Base-by-base conservation (phyloP, 306 rosid species). In the Amphicarpaea edgeworthii region DNA sequence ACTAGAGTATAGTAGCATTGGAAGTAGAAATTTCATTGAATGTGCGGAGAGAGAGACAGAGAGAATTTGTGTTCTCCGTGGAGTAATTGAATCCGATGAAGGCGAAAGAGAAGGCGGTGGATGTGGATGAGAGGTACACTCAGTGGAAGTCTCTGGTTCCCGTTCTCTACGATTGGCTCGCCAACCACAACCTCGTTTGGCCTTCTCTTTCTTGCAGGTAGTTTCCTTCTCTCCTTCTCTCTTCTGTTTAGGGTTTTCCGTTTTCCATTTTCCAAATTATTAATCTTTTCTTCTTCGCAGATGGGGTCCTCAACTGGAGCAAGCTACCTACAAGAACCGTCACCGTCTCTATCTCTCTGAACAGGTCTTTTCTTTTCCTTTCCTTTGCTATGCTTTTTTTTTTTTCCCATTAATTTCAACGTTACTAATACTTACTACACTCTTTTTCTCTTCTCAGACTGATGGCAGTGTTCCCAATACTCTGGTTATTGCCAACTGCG, bases 201-300 rank as follows among this genome's bases (percentile, higher is more conserved):
- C 99, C 97, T 34, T 90, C 99, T 16, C 97, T 89, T 50, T 95
- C 99, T 38, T 90, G 97, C 91, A 85, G 97, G 96, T 90, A 85
- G 97, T 93, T 90, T 42, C 58, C n/a, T n/a, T 46, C 5, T 16
- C 15, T 50, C 12, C 1, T 10, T 8, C 26, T 5, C 23, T 23
- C 2, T 57, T 0, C 32, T 20, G 7, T 2, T 20, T 61, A 61
- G 68, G 68, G 68, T 34, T 30, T 57, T 32, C 24, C 68, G 68
- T 34, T 30, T 57, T 32, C 24, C 68, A 61, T 15, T n/a, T 59
- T 15, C 21, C 41, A 59, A 28, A 28, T 15, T 3, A 24, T 12
- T 14, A 12, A 16, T 54, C 66, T 14, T 28, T 32, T 4, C 24
- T n/a, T 4, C 45, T 7, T 63, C 49, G 61, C 63, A 91, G 97